Base-by-base conservation (phyloP, 345 rosid genomes). In the Capsella bursapastoris region DNA sequence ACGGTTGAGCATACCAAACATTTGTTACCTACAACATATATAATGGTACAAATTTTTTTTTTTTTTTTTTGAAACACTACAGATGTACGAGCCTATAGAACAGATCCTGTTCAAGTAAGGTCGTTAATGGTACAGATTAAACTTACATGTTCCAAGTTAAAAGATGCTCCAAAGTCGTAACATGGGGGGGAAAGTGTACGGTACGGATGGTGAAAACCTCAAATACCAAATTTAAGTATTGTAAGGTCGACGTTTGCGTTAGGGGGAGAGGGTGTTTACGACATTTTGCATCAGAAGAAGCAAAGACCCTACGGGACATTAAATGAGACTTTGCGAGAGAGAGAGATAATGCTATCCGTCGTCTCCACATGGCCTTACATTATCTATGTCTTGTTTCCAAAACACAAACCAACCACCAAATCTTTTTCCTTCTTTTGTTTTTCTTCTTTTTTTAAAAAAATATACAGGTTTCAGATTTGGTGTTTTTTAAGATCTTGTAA, bases 291-390 rank as follows among this genome's bases (percentile, higher is more conserved):
- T 28, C 25, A 16, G 15, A 7, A 32, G 35, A 22, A 22, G 2
- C 25, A 22, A 22, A 22, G 75, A 63, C 71, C 80, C 75, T 27
- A 64, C 66, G 25, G 25, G 31, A 29, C 75, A 56, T 76, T 76
- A 44, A 70, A 76, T 63, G 79, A 62, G 74, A 22, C 25, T 22
- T 22, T 53, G 57, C 31, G 64, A 61, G 41, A 76, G 25, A 22
- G 25, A 22, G 25, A 22, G 25, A 22, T 76, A 76, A 69, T 76
- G 75, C 49, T 70, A 76, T 76, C 75, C 66, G 4, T 76, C 37
- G 37, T 34, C 25, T 22, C 25, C 80, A 70, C 80, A 64, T 76
- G 80, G 80, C 71, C 75, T 63, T 76, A 69, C 75, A 70, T 70
- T 76, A 69, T 69, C 59, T 55, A 62, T 76, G 70, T 69, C 70